These are phyloP conservation scores for Trichoderma sp. DNA, from an alignment of 2,329 filamentous ascomycete species.

Conservation along the genomic window DNA sequence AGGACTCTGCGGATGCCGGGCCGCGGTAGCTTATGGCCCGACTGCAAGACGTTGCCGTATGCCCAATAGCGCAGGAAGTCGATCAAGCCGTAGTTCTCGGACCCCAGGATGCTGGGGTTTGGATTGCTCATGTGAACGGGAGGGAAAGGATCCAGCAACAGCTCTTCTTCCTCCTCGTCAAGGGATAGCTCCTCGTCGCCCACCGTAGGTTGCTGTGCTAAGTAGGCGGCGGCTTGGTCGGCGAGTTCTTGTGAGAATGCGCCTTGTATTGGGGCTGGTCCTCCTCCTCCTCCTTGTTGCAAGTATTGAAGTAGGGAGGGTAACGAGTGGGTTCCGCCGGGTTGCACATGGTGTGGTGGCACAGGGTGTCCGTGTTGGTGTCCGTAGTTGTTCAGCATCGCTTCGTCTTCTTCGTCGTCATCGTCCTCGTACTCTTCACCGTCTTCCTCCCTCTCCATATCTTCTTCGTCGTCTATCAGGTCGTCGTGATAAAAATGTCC, in stretches of 20 bases:
- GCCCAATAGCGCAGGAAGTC: conserved; percentile 53
- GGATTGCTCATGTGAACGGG: conserved; percentile 32
- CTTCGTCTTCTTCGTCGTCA: background rate
- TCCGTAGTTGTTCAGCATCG: background rate
- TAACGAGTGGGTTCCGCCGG: background rate
- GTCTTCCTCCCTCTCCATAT: background rate
- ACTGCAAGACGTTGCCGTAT: conserved; percentile 21
- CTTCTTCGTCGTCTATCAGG: background rate
- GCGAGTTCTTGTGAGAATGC: background rate
- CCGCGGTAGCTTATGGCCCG: conserved; percentile 24
- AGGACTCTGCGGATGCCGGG: conserved; percentile 34
- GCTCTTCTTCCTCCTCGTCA: conserved; percentile 10
- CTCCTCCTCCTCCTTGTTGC: background rate
- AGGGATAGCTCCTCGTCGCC: background rate
- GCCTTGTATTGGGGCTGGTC: background rate
- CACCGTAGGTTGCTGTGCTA: background rate
- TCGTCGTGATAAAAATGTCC: background rate
- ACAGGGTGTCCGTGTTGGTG: background rate
- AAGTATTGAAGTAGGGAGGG: conserved; percentile 1
- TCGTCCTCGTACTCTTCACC: background rate
- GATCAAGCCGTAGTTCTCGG: conserved; percentile 48
- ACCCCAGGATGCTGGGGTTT: conserved; percentile 41
- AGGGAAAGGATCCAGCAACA: conserved; percentile 7
- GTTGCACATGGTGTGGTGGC: background rate
- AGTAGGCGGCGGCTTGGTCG: background rate